These are phyloP conservation scores for Calycina herbarum DNA, from an alignment of 2,329 filamentous ascomycete species.

Conservation along the genomic window DNA sequence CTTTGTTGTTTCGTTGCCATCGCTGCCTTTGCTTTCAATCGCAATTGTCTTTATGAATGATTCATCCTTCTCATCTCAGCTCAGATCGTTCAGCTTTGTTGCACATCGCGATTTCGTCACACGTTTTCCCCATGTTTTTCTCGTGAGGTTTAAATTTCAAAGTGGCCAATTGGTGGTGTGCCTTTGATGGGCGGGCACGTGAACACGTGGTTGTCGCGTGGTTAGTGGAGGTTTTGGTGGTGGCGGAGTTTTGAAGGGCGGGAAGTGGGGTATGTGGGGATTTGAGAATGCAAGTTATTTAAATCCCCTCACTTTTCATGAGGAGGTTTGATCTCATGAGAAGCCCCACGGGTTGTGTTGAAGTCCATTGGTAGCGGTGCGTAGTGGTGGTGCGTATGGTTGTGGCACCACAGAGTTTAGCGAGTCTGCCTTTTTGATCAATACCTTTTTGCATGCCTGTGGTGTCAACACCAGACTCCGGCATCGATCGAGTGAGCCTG, in stretches of 20 bases:
- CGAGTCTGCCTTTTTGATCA: no score
- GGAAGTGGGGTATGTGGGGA: neutral
- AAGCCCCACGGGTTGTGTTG: no score
- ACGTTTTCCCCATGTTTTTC: neutral
- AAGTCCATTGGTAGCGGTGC: no score
- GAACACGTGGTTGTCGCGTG: neutral
- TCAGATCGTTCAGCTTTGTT: neutral
- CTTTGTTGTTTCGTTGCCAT: no score
- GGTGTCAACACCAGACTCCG: no score
- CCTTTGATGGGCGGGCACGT: neutral
- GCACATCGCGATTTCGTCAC: conserved; percentile 2
- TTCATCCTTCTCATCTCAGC: no score
- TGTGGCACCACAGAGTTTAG: no score
- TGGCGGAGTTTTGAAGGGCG: neutral
- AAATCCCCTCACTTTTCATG: neutral
- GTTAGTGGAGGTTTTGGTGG: neutral
- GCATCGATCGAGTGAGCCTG: no score
- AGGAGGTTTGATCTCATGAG: no score
- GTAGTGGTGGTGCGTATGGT: no score
- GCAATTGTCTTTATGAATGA: neutral
- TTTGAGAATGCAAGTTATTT: neutral
- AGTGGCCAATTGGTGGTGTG: neutral
- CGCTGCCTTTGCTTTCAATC: neutral
- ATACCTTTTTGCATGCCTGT: no score
- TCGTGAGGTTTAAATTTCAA: neutral